Percentiles rank a stretch among this genome's conserved stretches.
Conservation (phyloP, 177 flowering plant genomes). For the Vitis hybrid region DNA sequence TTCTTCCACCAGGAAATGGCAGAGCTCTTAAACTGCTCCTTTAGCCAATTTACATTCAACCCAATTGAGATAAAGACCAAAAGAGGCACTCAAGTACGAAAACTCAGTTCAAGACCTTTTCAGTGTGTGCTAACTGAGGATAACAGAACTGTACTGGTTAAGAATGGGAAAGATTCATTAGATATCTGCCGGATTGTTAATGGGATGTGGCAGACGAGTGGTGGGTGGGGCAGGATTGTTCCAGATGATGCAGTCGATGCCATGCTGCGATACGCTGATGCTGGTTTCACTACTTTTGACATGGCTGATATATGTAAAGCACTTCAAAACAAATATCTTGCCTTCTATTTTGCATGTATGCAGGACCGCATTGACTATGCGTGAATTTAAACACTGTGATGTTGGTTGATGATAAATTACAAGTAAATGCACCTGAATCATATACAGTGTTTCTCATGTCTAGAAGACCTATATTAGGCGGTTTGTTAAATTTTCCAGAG, state of each 20-base stretch:
- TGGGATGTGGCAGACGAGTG: conserved; percentile 90
- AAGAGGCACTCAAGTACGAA: background rate
- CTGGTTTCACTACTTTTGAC: conserved; percentile 76
- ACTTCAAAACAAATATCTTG: background rate
- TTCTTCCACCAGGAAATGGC: conserved; percentile 21
- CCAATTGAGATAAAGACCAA: conserved; percentile 6
- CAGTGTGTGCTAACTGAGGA: conserved; percentile 36
- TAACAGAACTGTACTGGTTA: conserved; percentile 36
- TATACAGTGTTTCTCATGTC: background rate
- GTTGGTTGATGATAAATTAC: too few relatives aligned
- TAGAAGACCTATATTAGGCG: too few relatives aligned
- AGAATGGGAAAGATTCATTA: conserved; percentile 65
- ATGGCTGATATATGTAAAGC: conserved; percentile 78
- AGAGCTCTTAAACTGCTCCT: conserved; percentile 18
- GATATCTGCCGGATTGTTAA: conserved; percentile 71
- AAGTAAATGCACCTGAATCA: too few relatives aligned
- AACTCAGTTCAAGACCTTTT: conserved; percentile 11
- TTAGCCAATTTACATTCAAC: conserved; percentile 18
- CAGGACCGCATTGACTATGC: background rate
- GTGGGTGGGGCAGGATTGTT: conserved; percentile 83
- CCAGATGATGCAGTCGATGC: conserved; percentile 60
- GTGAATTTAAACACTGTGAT: background rate
- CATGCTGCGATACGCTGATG: conserved; percentile 74
- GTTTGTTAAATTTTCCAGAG: too few relatives aligned
- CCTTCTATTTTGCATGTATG: background rate